phyloP scores from a whole-genome alignment of 2,329 filamentous ascomycete genomes.

The Bipolaris cookei region DNA sequence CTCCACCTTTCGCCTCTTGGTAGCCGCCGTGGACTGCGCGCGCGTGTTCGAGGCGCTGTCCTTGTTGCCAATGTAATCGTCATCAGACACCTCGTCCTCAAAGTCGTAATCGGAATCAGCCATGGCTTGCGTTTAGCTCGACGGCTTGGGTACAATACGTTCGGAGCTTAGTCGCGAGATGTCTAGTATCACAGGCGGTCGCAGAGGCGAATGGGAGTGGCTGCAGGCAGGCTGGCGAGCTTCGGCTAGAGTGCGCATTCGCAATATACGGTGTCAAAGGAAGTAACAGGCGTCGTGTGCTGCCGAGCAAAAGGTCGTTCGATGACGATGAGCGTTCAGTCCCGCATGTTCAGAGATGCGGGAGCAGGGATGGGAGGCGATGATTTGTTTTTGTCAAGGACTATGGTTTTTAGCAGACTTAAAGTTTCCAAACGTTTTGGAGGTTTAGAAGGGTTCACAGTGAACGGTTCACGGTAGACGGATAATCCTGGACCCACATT shows the following conservation, averaged over 20 bases:
- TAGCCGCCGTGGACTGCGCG: conserved; percentile 29
- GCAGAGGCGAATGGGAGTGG: background rate
- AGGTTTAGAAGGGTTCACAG: conserved; percentile 16
- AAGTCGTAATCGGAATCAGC: conserved; percentile 77
- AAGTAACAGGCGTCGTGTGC: conserved; percentile 4
- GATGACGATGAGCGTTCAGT: conserved; percentile 15
- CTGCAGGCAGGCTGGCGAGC: background rate
- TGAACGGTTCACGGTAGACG: conserved; percentile 12
- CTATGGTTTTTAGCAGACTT: conserved; percentile 2
- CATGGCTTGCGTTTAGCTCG: conserved; percentile 55
- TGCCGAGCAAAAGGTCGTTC: conserved; percentile 3
- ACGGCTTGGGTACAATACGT: background rate
- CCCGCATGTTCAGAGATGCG: background rate
- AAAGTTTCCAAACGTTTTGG: conserved; percentile 3
- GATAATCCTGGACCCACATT: conserved; percentile 10
- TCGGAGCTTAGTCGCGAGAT: background rate
- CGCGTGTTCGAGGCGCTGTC: conserved; percentile 32
- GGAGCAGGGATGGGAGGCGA: background rate
- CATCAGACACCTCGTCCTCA: conserved; percentile 68
- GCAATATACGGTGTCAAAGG: background rate
- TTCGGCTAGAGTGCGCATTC: background rate
- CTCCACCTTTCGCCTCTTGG: conserved; percentile 28
- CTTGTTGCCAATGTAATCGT: conserved; percentile 62
- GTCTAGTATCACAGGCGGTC: background rate
- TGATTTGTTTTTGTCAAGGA: conserved; percentile 2